Conservation (phyloP, 495 filamentous ascomycete genomes). For the Annulohypoxylon stygium region DNA sequence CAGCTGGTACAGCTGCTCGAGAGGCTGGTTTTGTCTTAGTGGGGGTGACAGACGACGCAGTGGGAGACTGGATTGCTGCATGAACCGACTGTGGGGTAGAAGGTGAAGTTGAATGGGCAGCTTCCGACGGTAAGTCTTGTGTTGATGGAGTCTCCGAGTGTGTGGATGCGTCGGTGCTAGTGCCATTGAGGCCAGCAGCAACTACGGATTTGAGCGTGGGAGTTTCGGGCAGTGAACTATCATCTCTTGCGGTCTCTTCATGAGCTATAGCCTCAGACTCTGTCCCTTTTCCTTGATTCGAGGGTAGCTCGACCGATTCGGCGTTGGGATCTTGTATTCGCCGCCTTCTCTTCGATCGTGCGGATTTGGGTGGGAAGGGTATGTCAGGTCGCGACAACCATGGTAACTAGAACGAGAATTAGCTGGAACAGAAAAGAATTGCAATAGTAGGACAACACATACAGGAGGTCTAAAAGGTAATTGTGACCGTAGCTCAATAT, state of each 20-base stretch:
- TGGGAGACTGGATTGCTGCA: conserved; percentile 54
- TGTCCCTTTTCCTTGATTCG: conserved; percentile 50
- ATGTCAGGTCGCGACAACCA: conserved; percentile 81
- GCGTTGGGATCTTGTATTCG: conserved; percentile 51
- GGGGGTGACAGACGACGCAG: conserved; percentile 41
- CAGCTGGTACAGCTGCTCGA: conserved; percentile 67
- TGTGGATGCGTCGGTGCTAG: conserved; percentile 51
- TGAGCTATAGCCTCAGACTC: conserved; percentile 31
- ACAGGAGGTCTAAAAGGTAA: conserved; percentile 73
- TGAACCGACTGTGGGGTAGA: conserved; percentile 76
- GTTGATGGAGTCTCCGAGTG: conserved; percentile 77
- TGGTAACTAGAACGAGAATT: conserved; percentile 69
- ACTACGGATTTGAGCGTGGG: conserved; percentile 48
- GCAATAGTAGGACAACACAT: conserved; percentile 53
- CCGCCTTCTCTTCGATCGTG: conserved; percentile 54
- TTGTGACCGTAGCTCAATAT: conserved; percentile 31
- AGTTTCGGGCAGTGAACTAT: conserved; percentile 37
- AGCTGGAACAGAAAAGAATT: conserved; percentile 15
- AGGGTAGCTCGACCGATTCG: conserved; percentile 52
- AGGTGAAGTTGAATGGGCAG: conserved; percentile 72
- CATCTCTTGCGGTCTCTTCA: conserved; percentile 24
- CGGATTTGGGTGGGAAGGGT: conserved; percentile 70
- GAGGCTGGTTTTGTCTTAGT: conserved; percentile 62
- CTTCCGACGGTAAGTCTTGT: conserved; percentile 74
- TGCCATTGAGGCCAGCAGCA: conserved; percentile 18